phyloP scores from a whole-genome alignment of 2,329 filamentous ascomycete genomes.

The Penicillium vulpinum region DNA sequence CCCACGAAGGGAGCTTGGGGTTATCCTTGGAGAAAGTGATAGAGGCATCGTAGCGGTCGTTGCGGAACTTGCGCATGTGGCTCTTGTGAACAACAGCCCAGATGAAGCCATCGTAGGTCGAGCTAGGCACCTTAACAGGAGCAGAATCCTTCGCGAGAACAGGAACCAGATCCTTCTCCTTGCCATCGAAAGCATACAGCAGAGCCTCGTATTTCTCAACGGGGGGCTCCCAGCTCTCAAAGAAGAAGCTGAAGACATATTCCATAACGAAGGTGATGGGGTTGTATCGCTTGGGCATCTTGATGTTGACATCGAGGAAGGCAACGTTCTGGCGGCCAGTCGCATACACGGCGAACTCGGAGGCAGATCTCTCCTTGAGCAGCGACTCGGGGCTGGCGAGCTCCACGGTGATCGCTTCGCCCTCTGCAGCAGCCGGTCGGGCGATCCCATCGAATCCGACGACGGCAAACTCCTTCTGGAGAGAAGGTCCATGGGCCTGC shows the following conservation, averaged over 20 bases:
- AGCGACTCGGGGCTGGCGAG: slow-evolving; percentile 57
- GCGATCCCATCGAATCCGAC: slow-evolving; percentile 72
- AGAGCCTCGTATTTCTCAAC: slow-evolving; percentile 73
- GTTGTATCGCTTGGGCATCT: slow-evolving; percentile 83
- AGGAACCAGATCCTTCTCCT: slow-evolving; percentile 76
- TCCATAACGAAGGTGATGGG: slow-evolving; percentile 69
- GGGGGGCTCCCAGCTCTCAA: slow-evolving; percentile 71
- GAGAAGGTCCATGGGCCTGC: slow-evolving; percentile 66
- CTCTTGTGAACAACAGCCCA: slow-evolving; percentile 96
- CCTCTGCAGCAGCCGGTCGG: slow-evolving; percentile 47
- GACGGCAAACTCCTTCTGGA: slow-evolving; percentile 79
- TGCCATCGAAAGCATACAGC: slow-evolving; percentile 88
- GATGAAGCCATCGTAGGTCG: slow-evolving; percentile 82
- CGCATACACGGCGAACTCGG: slow-evolving; percentile 84
- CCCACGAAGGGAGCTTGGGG: slow-evolving; percentile 83
- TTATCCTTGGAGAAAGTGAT: slow-evolving; percentile 92
- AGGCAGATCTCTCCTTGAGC: slow-evolving; percentile 82
- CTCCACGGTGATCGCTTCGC: slow-evolving; percentile 42
- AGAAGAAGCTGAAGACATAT: slow-evolving; percentile 68
- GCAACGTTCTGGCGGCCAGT: slow-evolving; percentile 91
- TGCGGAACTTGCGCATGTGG: slow-evolving; percentile 81
- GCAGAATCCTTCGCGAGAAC: slow-evolving; percentile 63
- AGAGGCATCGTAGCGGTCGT: slow-evolving; percentile 91
- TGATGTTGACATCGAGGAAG: slow-evolving; percentile 82
- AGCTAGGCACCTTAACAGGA: slow-evolving; percentile 52